Conservation (phyloP, 2,329 filamentous ascomycete species). For the Colletotrichum trifolii region DNA sequence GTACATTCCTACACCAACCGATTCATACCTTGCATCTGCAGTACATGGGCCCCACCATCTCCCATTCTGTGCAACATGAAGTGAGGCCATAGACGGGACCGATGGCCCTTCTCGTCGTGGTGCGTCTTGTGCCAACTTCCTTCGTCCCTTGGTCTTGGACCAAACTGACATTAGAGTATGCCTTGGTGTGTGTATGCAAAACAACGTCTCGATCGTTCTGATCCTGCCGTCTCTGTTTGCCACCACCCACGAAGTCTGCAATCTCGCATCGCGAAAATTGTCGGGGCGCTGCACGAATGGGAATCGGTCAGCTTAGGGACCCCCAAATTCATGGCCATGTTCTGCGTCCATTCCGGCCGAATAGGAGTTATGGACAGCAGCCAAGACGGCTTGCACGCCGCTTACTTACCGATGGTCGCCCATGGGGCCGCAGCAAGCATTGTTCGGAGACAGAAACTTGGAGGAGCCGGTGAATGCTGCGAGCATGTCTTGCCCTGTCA, state of each 20-base stretch:
- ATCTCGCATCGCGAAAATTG: neutral
- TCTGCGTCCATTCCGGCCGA: slow-evolving; percentile 9
- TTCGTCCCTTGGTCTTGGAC: too few species aligned
- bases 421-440: slow-evolving; percentile 6
- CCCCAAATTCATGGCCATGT: slow-evolving; percentile 6
- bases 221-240: too few species aligned
- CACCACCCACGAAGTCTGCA: neutral
- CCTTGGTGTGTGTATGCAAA: too few species aligned
- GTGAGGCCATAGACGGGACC: slow-evolving; percentile 12
- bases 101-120: slow-evolving; percentile 1
- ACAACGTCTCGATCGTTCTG: too few species aligned
- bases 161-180: too few species aligned
- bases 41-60: too few species aligned
- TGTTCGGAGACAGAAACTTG: neutral
- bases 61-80: slow-evolving; percentile 20
- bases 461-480: too few species aligned
- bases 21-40: too few species aligned
- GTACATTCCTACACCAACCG: too few species aligned
- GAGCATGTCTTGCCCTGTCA: too few species aligned
- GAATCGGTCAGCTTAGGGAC: slow-evolving; percentile 11
- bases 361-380: slow-evolving; percentile 9
- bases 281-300: slow-evolving; percentile 22
- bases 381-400: slow-evolving; percentile 28
- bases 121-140: neutral
- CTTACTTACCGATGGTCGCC: slow-evolving; percentile 9